These are phyloP conservation scores for Cyclocybe cylindracea DNA, from an alignment of 768 basidiomycete species.

Conservation along the genomic window DNA sequence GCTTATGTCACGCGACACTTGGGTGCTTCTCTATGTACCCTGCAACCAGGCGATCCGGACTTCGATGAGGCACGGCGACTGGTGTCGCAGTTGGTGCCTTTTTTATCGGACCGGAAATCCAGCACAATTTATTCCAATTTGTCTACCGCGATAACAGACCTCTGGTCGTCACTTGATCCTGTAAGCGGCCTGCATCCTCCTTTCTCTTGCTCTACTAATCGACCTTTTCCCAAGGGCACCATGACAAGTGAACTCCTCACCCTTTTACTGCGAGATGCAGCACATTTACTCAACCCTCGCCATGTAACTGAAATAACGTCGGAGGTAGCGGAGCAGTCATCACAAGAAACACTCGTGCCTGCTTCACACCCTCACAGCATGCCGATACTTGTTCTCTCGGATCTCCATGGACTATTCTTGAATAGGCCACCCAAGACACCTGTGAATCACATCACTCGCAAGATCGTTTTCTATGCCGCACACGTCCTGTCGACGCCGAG, in stretches of 20 bases:
- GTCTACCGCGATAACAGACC: conserved; percentile 53
- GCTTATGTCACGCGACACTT: conserved; percentile 65
- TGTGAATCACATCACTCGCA: conserved; percentile 49
- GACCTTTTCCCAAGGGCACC: conserved; percentile 27
- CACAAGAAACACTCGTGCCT: conserved; percentile 19
- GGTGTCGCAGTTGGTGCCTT: conserved; percentile 59
- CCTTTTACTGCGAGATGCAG: conserved; percentile 58
- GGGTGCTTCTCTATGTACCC: conserved; percentile 51
- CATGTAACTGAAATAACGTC: conserved; percentile 28
- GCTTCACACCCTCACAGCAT: conserved; percentile 39
- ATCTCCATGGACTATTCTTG: conserved; percentile 47
- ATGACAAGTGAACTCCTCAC: conserved; percentile 44
- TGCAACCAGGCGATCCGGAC: conserved; percentile 42
- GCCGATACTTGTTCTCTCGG: conserved; percentile 54
- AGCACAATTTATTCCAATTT: conserved; percentile 52
- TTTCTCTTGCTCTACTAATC: conserved; percentile 2
- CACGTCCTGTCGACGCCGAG: conserved; percentile 54
- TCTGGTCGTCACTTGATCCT: conserved; percentile 66
- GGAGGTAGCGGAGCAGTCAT: conserved; percentile 5
- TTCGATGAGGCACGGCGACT: conserved; percentile 45
- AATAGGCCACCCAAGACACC: conserved; percentile 2
- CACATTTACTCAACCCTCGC: conserved; percentile 51
- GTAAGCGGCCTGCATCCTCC: conserved; percentile 34
- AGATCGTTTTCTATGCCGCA: conserved; percentile 71
- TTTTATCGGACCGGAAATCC: conserved; percentile 62